Evolutionary conservation across 345 rosid genomes (phyloP).

Genomic region (Camelina laxa): DNA sequence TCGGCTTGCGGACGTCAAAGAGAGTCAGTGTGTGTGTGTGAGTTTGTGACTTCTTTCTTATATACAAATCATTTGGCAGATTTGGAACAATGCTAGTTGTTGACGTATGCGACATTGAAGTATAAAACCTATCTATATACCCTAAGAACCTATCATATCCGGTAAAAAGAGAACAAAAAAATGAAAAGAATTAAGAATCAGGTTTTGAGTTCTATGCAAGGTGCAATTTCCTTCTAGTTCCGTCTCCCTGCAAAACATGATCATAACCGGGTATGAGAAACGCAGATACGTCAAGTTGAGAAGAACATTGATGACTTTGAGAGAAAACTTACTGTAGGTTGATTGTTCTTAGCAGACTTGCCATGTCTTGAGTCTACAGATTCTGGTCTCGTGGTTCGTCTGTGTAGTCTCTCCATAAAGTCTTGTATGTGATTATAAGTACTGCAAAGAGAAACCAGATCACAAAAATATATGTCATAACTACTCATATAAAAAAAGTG

Average conservation of each 20-base stretch:
- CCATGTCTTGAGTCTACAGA: slow-evolving; percentile 34
- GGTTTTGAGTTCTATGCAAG: slow-evolving; percentile 36
- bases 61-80: slow-evolving; percentile 11
- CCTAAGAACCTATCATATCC: slow-evolving; percentile 17
- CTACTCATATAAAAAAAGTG: not conserved
- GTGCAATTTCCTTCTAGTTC: slow-evolving; percentile 44
- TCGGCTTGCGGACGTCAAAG: too few relatives aligned
- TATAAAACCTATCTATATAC: slow-evolving; percentile 19
- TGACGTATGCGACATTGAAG: not conserved
- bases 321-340: slow-evolving; percentile 48
- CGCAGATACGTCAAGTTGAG: not conserved
- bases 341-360: slow-evolving; percentile 28
- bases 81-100: not conserved
- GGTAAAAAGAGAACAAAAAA: not conserved
- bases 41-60: not conserved
- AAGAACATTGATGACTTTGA: not conserved
- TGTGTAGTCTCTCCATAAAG: slow-evolving; percentile 45
- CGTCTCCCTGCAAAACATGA: slow-evolving; percentile 28
- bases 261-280: slow-evolving; percentile 23
- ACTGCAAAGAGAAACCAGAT: slow-evolving; percentile 43
- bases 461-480: not conserved
- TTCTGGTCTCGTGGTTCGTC: slow-evolving; percentile 38
- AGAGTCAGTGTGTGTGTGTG: not conserved
- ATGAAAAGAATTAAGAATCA: slow-evolving; percentile 25
- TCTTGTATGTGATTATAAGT: slow-evolving; percentile 59